Evolutionary conservation across 805 yeast species (phyloP), one percentile per base, ranked within the genome.

Genomic region (Kockiozyma suomiensis): DNA sequence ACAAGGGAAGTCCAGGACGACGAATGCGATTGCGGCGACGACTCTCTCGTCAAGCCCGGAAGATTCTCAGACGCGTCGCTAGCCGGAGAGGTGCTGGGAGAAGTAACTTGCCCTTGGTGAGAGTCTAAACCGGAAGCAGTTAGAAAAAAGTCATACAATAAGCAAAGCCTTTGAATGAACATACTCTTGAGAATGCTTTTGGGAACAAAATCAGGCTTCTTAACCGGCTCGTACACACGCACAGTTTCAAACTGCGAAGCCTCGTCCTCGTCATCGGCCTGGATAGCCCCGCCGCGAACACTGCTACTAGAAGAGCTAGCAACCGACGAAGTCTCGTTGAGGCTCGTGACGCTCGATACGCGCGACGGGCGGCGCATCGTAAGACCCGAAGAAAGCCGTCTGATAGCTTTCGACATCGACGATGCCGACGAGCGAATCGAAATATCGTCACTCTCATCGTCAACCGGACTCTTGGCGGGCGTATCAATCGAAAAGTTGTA

Each of bases 401-500:
- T 26, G 25, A 57, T n/a, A 7, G 62, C 62, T 32, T 56, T 56
- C 10, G 65, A 61, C 23, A 61, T 56, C 3, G 65, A 38, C 38
- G 65, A 61, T 33, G 59, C 50, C 21, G 55, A 53, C 15, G 65
- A 61, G 25, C 52, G 40, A 50, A 60, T 56, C n/a, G 64, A 60
- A 49, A 40, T 17, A n/a, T 23, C 56, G 8, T 26, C 43, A 7
- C 15, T 15, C 10, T 21, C 43, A 6, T 41, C 51, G 10, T 42
- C 30, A n/a, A n/a, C 5, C 6, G 7, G 47, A 25, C 25, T 30
- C 12, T 38, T 30, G 28, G 26, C 40, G 33, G 47, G 38, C 13
- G 54, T 26, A n/a, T 45, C 45, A 25, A 46, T 50, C 17, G 43
- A 30, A 32, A 59, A 59, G 35, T 54, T 50, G 38, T 49, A 59